Evolutionary conservation across 2,329 filamentous ascomycete species (phyloP).

Genomic region (Verticillium tricorpus): DNA sequence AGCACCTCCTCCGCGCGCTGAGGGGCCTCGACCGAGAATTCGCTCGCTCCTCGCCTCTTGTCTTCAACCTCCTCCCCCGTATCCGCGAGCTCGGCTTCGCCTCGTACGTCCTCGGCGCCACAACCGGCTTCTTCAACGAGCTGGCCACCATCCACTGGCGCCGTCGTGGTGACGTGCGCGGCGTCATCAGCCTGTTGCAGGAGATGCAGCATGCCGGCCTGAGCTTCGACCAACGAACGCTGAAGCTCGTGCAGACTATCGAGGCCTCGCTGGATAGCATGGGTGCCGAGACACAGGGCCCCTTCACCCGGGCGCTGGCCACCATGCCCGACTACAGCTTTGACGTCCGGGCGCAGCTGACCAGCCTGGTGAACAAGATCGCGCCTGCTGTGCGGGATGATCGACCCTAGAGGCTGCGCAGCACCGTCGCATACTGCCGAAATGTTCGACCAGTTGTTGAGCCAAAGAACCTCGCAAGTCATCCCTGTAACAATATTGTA

Average conservation of each 20-base stretch:
- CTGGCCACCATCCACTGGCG: constrained; percentile 59
- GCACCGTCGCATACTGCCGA: too few species aligned
- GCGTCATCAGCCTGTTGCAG: constrained; percentile 51
- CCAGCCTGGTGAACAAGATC: background rate
- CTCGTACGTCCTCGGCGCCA: constrained; percentile 68
- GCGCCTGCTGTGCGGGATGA: background rate
- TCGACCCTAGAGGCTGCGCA: background rate
- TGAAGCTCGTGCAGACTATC: constrained; percentile 29
- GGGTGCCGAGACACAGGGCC: constrained; percentile 6
- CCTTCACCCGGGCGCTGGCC: constrained; percentile 10
- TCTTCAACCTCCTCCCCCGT: constrained; percentile 58
- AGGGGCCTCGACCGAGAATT: constrained; percentile 55
- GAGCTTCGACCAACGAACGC: constrained; percentile 46
- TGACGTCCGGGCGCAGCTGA: constrained; percentile 9
- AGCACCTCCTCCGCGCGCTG: constrained; percentile 54
- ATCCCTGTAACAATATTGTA: background rate
- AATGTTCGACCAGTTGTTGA: background rate
- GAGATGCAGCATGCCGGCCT: constrained; percentile 65
- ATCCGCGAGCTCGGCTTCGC: constrained; percentile 64
- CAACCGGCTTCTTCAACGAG: constrained; percentile 65
- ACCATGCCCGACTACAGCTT: constrained; percentile 13
- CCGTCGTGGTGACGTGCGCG: constrained; percentile 52
- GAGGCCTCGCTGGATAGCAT: constrained; percentile 21
- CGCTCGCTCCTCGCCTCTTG: constrained; percentile 50
- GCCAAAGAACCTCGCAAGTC: background rate